Base-by-base conservation (phyloP, 306 rosid genomes). In the Quercus engelmannii region DNA sequence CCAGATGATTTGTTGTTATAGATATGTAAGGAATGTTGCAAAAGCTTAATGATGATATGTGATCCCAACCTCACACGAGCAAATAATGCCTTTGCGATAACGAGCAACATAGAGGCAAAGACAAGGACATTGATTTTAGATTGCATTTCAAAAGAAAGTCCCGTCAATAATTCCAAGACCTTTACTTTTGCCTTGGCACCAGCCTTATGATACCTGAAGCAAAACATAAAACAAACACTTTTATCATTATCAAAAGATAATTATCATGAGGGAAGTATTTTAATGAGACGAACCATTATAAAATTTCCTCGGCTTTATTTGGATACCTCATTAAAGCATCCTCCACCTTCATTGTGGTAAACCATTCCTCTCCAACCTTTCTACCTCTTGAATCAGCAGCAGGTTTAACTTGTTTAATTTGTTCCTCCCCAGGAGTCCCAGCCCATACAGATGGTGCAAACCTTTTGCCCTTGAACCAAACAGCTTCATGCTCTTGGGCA, bases 281-380 rank as follows among this genome's bases (percentile, higher is more conserved):
- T 68, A 83, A 71, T 46, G 63, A 33, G 56, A 59, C 54, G 63
- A 46, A 69, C 31, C 51, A 62, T 1, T 72, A 64, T 23, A 81
- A 46, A 57, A 2, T 74, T 74, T 73, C 59, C n/a, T 62, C n/a
- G 25, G n/a, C 25, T 55, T 73, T 23, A 33, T 62, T 52, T 63
- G 23, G 19, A 15, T 62, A 92, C 98, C 93, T 90, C 64, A 92
- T 77, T 86, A 95, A 83, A 49, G 98, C 97, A 75, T 83, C 90
- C 75, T 92, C 99, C 86, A 92, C 97, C 82, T 89, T 91, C 33
- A 18, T 58, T 74, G 99, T 92, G 38, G 94, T 91, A 89, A 87
- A 95, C 99, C 99, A 95, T 82, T 92, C 97, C 79, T 91, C 97
- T 23, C 97, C 97, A 64, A 90, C 99, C 89, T 79, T 95, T 86